phyloP scores from a whole-genome alignment of 2,329 filamentous ascomycete species.

The Fusarium sulawesiense region DNA sequence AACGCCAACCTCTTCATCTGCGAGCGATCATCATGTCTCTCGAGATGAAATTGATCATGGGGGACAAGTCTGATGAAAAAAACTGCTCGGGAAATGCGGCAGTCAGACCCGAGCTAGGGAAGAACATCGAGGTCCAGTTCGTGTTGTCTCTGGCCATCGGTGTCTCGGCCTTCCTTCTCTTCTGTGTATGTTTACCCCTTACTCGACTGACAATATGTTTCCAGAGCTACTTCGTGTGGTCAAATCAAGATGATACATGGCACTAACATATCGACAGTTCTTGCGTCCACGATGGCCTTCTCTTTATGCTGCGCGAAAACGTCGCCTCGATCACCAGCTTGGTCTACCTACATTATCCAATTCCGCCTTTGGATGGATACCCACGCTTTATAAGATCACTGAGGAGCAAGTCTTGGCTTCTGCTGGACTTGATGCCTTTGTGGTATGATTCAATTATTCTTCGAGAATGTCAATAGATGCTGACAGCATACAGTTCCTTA shows the following conservation, averaged over 20 bases:
- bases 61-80: background rate
- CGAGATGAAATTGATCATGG: slow-evolving; percentile 6
- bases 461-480: background rate
- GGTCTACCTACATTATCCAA: slow-evolving; percentile 83
- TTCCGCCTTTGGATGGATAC: slow-evolving; percentile 93
- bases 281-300: slow-evolving; percentile 91
- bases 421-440: slow-evolving; percentile 93
- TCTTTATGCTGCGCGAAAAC: slow-evolving; percentile 89
- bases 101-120: slow-evolving; percentile 47
- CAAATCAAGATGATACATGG: no score
- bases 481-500: slow-evolving; percentile 71
- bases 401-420: slow-evolving; percentile 91
- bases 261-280: slow-evolving; percentile 61
- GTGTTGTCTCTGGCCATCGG: slow-evolving; percentile 78
- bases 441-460: slow-evolving; percentile 63
- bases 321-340: slow-evolving; percentile 69
- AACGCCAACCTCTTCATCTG: slow-evolving; percentile 13
- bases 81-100: slow-evolving; percentile 23
- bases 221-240: background rate
- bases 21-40: slow-evolving; percentile 9
- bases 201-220: background rate
- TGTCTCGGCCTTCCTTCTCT: slow-evolving; percentile 76
- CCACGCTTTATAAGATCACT: slow-evolving; percentile 82
- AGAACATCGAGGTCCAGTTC: slow-evolving; percentile 72
- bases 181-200: slow-evolving; percentile 70